Evolutionary conservation across 345 rosid genomes (phyloP).

Genomic region (Aurinia saxatilis): DNA sequence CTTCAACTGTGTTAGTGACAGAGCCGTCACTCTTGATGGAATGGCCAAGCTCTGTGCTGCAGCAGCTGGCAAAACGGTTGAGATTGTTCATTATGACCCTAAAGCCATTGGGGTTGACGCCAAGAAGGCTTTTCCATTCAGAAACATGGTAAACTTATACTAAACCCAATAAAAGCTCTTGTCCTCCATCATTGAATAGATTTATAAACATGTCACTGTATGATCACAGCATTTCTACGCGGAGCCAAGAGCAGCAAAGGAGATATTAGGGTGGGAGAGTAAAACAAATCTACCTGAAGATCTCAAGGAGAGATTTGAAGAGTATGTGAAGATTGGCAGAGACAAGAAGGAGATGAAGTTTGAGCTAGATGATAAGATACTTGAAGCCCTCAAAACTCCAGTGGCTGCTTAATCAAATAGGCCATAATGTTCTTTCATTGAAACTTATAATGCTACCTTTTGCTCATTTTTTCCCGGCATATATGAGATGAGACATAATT

Average conservation of each 20-base stretch:
- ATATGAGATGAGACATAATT: constrained; percentile 16
- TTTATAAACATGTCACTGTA: not conserved
- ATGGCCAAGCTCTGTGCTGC: constrained; percentile 91
- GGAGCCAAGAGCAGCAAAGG: constrained; percentile 93
- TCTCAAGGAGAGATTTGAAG: constrained; percentile 72
- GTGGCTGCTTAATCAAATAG: constrained; percentile 36
- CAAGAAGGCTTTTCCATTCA: constrained; percentile 91
- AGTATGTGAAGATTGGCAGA: constrained; percentile 73
- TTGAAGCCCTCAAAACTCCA: constrained; percentile 67
- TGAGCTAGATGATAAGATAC: constrained; percentile 76
- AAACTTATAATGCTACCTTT: not conserved
- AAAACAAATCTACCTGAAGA: constrained; percentile 72
- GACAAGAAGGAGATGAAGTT: constrained; percentile 78
- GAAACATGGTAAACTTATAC: constrained; percentile 69
- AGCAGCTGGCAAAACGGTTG: constrained; percentile 65
- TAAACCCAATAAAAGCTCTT: not conserved
- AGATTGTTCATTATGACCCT: constrained; percentile 89
- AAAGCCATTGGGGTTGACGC: constrained; percentile 74
- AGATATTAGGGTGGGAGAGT: constrained; percentile 64
- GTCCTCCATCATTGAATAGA: not conserved
- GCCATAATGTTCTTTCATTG: not conserved
- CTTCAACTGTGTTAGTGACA: constrained; percentile 85
- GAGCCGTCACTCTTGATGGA: constrained; percentile 89
- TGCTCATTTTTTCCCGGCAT: not conserved
- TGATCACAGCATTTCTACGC: constrained; percentile 81